A percentile compares a stretch with the other conserved stretches of the same genome.
Conservation (phyloP, 2,329 filamentous ascomycete species). For the Myotisia sp. region DNA sequence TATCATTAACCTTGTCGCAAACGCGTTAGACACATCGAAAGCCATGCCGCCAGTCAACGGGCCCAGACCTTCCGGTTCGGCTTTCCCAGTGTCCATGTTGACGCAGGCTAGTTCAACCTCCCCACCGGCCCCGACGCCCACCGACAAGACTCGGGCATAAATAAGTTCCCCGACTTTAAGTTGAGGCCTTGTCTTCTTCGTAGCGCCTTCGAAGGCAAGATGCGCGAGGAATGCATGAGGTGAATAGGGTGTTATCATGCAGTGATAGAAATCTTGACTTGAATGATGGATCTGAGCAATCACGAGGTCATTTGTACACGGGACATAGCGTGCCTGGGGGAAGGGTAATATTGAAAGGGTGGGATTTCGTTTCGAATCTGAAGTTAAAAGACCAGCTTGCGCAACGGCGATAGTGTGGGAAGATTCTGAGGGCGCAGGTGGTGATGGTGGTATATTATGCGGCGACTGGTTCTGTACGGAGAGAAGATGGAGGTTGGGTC, state of each 20-base stretch:
- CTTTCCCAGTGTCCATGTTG: slow-evolving; percentile 69
- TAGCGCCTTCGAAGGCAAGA: slow-evolving; percentile 82
- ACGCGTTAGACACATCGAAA: slow-evolving; percentile 62
- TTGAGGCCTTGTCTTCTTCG: slow-evolving; percentile 78
- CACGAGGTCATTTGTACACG: slow-evolving; percentile 68
- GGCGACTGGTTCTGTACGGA: slow-evolving; percentile 38
- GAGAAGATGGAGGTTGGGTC: slow-evolving; percentile 69
- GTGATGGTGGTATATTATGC: slow-evolving; percentile 52
- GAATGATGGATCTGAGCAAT: slow-evolving; percentile 73
- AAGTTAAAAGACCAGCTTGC: slow-evolving; percentile 24
- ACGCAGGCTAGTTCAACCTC: slow-evolving; percentile 87
- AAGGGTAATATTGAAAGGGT: slow-evolving; percentile 22
- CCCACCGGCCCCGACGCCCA: slow-evolving; percentile 67
- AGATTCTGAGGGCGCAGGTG: slow-evolving; percentile 52
- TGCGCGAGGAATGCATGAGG: slow-evolving; percentile 60
- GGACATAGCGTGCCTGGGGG: slow-evolving; percentile 51
- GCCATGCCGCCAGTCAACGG: slow-evolving; percentile 75
- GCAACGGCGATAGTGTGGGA: slow-evolving; percentile 26
- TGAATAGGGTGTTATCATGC: slow-evolving; percentile 53
- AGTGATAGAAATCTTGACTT: slow-evolving; percentile 63
- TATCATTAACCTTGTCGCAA: slow-evolving; percentile 64
- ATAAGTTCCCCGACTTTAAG: slow-evolving; percentile 63
- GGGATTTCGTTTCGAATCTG: slow-evolving; percentile 28
- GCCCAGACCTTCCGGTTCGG: slow-evolving; percentile 74
- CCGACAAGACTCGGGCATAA: slow-evolving; percentile 69